Evolutionary conservation across 2,329 filamentous ascomycete genomes (phyloP), one percentile per base, ranked within the genome.

Genomic region (Mycosphaerella sp.): DNA sequence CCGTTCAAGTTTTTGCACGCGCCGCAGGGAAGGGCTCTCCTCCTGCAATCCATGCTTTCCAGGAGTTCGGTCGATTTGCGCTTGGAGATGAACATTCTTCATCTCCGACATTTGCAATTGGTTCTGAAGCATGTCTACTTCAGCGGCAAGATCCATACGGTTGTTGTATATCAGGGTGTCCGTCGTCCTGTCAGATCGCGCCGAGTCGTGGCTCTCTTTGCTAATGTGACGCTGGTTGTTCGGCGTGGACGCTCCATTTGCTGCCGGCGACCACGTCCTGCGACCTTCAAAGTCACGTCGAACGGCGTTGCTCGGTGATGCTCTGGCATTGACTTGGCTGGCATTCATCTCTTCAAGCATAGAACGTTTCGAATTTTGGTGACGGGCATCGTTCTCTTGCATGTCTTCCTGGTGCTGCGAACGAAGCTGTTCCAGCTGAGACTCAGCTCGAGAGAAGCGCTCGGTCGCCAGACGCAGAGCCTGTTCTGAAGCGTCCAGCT

Each of bases 61-160:
- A 0, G 81, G 83, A 8, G 73, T 73, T 41, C 86, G 81, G 35
- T 91, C 86, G 37, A 96, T 74, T 66, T 96, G 89, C 64, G 82
- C 89, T 66, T 95, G 87, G 5, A 97, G 80, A 64, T 97, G 90
- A 30, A 87, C 84, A 70, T 95, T 96, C 62, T 94, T 87, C 88
- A 97, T 95, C 69, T 96, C 86, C 4, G 86, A 84, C 67, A 97
- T 81, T 65, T 97, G 91, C 45, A 97, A 79, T 67, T 95, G 89
- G 66, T 94, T 96, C 67, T 96, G 91, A 21, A 95, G 78, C 68
- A 95, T 84, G 67, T 97, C 91, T 10, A 96, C 77, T 63, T 97
- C 90, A 3, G 88, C 81, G 64, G 90, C 93, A 53, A 95, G 75
- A 66, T 97, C 91, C 84, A 94, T 91, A 35, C 86, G 84, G 64